Percentiles rank a stretch among this genome's conserved stretches.
Evolutionary conservation across 1,284 basidiomycete species (phyloP).

Genomic region (Coriolopsis trogii): DNA sequence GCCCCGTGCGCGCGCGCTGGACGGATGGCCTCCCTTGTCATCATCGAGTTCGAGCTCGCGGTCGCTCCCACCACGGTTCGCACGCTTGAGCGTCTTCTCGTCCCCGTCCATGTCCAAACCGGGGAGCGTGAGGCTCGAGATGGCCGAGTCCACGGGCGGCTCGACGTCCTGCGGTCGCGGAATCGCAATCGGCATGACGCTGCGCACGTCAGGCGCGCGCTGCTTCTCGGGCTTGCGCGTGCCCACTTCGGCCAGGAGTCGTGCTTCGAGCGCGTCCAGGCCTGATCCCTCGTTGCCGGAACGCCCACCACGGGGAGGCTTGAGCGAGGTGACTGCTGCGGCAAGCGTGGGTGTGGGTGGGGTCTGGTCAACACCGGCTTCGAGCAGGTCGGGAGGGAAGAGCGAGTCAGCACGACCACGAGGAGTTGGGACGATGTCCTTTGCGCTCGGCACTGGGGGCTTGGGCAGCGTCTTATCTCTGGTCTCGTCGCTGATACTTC

Average conservation of each 20-base stretch:
- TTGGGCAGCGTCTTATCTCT: slow-evolving; percentile 62
- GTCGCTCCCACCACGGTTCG: slow-evolving; percentile 32
- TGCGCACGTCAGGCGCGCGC: slow-evolving; percentile 50
- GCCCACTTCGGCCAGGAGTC: slow-evolving; percentile 66
- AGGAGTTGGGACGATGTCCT: slow-evolving; percentile 16
- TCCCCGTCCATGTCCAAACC: slow-evolving; percentile 35
- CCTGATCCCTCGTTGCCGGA: slow-evolving; percentile 40
- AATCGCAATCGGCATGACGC: slow-evolving; percentile 50
- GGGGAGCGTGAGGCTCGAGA: slow-evolving; percentile 74
- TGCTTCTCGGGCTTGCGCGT: slow-evolving; percentile 50
- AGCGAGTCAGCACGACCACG: slow-evolving; percentile 36
- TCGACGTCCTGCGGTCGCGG: slow-evolving; percentile 37
- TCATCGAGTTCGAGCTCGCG: slow-evolving; percentile 14
- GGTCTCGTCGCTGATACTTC: slow-evolving; percentile 21
- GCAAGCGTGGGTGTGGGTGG: slow-evolving; percentile 57
- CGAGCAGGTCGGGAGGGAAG: slow-evolving; percentile 27
- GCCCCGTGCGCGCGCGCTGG: slow-evolving; percentile 7
- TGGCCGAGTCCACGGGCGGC: slow-evolving; percentile 67
- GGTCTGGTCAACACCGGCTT: slow-evolving; percentile 26
- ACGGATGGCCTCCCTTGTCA: too few species aligned
- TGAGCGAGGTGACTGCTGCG: slow-evolving; percentile 44
- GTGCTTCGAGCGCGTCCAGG: slow-evolving; percentile 64
- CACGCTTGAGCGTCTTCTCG: slow-evolving; percentile 26
- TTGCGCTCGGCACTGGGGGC: slow-evolving; percentile 45
- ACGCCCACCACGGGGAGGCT: slow-evolving; percentile 32